Evolutionary conservation across 495 filamentous ascomycete species (phyloP), one percentile per base, ranked within the genome.

Genomic region (Neurospora intermedia): DNA sequence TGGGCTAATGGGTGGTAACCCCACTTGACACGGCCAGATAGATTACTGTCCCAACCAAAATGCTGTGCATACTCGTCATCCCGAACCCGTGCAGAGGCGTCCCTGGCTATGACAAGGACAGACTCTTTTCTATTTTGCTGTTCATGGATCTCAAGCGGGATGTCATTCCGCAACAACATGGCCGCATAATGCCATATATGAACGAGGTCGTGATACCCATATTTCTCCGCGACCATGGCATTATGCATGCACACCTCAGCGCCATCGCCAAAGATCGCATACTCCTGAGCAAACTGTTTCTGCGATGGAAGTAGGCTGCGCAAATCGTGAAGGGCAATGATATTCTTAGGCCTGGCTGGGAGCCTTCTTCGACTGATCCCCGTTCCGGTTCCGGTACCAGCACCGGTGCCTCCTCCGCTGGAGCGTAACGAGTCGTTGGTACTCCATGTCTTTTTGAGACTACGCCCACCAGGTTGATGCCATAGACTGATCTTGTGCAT

Each of bases 171-270:
- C 48, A 99, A 81, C 1, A 99, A 86, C 73, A 97, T 82, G 39
- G 89, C 90, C 41, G 92, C 85, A 72, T 98, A 90, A 41, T 88
- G 87, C 96, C 96, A 99, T 3, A 96, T 88, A 74, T 93, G 89
- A 40, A 92, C 93, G 38, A 94, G 79, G 76, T 97, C 93, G 43
- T 85, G 80, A 75, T 87, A 89, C 4, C 93, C 93, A 76, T 91
- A 86, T 74, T 89, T 90, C 74, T 89, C 84, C 18, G 94, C 94
- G 69, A 97, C 89, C 8, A 82, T 81, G 7, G 93, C 91, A 81
- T 98, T 99, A 72, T 96, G 91, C 38, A 85, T 83, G 80, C 95
- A 98, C 9, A 97, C 90, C 54, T 91, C 88, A 5, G 89, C 87
- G 3, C 90, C 92, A 66, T 92, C 89, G 16, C 94, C 93, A 77